Percentiles rank a stretch among this genome's conserved stretches.
Evolutionary conservation across 1,139 yeast genomes (phyloP).

Genomic region (Yamadazyma dendronema): DNA sequence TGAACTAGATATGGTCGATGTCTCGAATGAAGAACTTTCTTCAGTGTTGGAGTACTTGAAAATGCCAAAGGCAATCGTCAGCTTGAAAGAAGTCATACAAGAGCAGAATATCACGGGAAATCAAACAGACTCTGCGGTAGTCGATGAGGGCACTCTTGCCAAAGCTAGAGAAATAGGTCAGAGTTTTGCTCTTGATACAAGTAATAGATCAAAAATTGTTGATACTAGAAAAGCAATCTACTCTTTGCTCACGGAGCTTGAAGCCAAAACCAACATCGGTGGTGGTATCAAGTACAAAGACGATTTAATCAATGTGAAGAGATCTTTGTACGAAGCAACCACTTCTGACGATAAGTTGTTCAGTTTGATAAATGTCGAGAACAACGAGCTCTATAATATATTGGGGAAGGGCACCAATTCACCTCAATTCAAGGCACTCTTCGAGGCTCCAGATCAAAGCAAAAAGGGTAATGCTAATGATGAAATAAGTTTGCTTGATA

Average conservation of each 20-base stretch:
- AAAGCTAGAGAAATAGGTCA: conserved; percentile 30
- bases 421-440: conserved; percentile 29
- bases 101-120: conserved; percentile 5
- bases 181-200: conserved; percentile 21
- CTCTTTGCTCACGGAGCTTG: conserved; percentile 38
- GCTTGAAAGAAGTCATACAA: conserved; percentile 44
- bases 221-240: conserved; percentile 41
- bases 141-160: conserved; percentile 18
- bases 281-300: conserved; percentile 28
- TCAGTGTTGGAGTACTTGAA: conserved; percentile 80
- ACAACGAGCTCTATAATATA: conserved; percentile 24
- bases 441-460: conserved; percentile 15
- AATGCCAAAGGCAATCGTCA: conserved; percentile 65
- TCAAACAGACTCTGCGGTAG: conserved; percentile 4
- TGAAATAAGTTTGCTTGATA: conserved; percentile 56
- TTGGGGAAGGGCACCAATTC: conserved; percentile 37
- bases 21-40: conserved; percentile 74
- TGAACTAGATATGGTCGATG: conserved; percentile 72
- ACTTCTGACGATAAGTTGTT: conserved; percentile 61
- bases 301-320: conserved; percentile 57
- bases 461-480: conserved; percentile 16
- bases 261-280: conserved; percentile 16
- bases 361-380: conserved; percentile 28
- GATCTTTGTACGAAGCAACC: conserved; percentile 67
- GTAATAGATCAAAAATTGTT: conserved; percentile 23